These are phyloP conservation scores for Quercus aquifolioides DNA, from an alignment of 306 rosid species.

Conservation along the genomic window DNA sequence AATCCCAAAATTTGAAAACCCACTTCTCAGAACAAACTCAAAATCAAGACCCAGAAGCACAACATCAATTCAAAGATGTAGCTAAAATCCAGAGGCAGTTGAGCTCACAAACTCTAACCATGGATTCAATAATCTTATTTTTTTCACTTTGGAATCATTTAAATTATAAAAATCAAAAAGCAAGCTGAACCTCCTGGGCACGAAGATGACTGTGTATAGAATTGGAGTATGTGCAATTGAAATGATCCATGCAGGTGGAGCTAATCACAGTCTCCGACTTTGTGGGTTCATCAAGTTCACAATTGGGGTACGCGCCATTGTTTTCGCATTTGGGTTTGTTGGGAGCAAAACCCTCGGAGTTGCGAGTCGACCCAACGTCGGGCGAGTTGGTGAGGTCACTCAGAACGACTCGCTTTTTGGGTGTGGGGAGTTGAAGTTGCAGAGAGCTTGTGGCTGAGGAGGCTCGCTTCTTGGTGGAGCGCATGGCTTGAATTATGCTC, in stretches of 20 bases:
- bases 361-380: not conserved
- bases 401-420: constrained; percentile 33
- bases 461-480: constrained; percentile 16
- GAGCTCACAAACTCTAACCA: not conserved
- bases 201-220: constrained; percentile 23
- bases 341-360: not conserved
- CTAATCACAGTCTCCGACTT: not conserved
- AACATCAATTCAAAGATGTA: too few species aligned
- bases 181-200: constrained; percentile 13
- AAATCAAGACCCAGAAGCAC: too few species aligned
- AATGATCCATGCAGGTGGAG: constrained; percentile 7
- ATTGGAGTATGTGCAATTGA: constrained; percentile 3
- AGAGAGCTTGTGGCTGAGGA: not conserved
- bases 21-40: too few species aligned
- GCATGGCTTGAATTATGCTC: not conserved
- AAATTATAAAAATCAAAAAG: not conserved
- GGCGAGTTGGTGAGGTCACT: constrained; percentile 33
- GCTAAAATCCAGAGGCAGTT: not conserved
- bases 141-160: too few species aligned
- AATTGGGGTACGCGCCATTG: too few species aligned
- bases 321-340: not conserved
- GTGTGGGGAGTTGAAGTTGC: constrained; percentile 14
- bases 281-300: not conserved
- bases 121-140: not conserved
- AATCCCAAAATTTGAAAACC: too few species aligned